phyloP scores from a whole-genome alignment of 306 rosid genomes.

The Sicyos edulis region DNA sequence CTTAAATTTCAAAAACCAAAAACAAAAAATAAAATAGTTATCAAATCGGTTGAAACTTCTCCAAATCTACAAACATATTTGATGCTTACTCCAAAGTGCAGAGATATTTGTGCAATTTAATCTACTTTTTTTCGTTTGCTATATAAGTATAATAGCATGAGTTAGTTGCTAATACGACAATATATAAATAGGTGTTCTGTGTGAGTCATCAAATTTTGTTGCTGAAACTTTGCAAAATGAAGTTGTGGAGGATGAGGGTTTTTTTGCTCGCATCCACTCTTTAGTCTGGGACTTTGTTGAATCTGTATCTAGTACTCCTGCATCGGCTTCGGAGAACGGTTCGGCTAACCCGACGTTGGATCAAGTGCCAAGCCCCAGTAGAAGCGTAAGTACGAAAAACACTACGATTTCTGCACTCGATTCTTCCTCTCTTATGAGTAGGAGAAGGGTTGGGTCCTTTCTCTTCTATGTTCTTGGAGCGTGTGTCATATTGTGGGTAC shows the following conservation, averaged over 20 bases:
- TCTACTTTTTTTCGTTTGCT: neutral
- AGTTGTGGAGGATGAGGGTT: conserved; percentile 31
- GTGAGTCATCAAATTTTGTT: conserved; percentile 33
- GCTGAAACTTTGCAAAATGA: conserved; percentile 41
- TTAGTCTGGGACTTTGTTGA: conserved; percentile 84
- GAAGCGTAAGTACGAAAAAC: conserved; percentile 31
- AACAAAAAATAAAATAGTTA: too few relatives aligned
- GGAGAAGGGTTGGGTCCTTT: conserved; percentile 42
- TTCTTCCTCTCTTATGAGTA: conserved; percentile 31
- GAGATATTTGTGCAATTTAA: too few relatives aligned
- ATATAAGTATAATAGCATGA: conserved; percentile 16
- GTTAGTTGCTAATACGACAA: conserved; percentile 39
- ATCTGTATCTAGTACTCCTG: conserved; percentile 90
- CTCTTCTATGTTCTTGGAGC: conserved; percentile 62
- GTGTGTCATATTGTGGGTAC: conserved; percentile 68
- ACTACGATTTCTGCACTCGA: conserved; percentile 37
- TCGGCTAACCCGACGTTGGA: conserved; percentile 60
- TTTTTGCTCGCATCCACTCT: conserved; percentile 52
- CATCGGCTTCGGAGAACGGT: conserved; percentile 77
- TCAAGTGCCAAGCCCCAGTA: conserved; percentile 69
- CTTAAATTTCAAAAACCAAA: too few relatives aligned
- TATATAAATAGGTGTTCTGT: conserved; percentile 51
- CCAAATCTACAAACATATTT: too few relatives aligned
- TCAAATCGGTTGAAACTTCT: too few relatives aligned
- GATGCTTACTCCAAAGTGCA: too few relatives aligned